Evolutionary conservation across 192 early-diverging fungal genomes (phyloP), one percentile per base, ranked within the genome.

Genomic region (Coemansia umbellata): DNA sequence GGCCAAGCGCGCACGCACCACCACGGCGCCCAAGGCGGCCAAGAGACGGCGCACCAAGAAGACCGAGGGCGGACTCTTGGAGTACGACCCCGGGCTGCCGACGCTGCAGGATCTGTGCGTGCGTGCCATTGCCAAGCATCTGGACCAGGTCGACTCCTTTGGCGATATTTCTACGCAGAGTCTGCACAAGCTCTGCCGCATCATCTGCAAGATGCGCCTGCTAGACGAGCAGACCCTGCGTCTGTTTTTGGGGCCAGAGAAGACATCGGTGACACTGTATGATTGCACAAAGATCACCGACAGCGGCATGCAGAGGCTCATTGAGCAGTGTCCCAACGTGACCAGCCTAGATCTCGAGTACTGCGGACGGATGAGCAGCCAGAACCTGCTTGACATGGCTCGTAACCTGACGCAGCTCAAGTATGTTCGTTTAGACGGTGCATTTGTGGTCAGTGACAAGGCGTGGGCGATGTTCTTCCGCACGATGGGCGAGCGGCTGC

Each of bases 111-210:
- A 88, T 47, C 37, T 84, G 5, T 88, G 85, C 40, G 84, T 84
- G 37, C 65, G 75, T n/a, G 78, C 81, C 19, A 85, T 92, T 60
- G 88, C 87, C 2, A 77, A 77, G 47, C 78, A 87, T 49, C 85
- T 95, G 37, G 87, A 92, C 44, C 81, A 82, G 57, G 86, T 95
- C 0, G 90, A 92, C 42, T 81, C 81, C 14, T 83, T 95, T 72
- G 92, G 92, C n/a, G 87, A 88, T 57, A 87, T 95, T 23, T 69
- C 86, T 9, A 69, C 66, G 2, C 47, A 79, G 22, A 87, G 83
- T 58, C 78, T 91, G 75, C 75, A 82, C 50, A 78, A 80, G 51
- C 82, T 95, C 22, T 82, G 84, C 50, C 85, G 79, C 36, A 91
- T 95, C 45, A 86, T 95, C 31, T 69, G 83, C 54, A 82, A 85